Evolutionary conservation across 2,329 filamentous ascomycete species (phyloP), one percentile per base, ranked within the genome.

Genomic region (Sordariomycetes sp.): DNA sequence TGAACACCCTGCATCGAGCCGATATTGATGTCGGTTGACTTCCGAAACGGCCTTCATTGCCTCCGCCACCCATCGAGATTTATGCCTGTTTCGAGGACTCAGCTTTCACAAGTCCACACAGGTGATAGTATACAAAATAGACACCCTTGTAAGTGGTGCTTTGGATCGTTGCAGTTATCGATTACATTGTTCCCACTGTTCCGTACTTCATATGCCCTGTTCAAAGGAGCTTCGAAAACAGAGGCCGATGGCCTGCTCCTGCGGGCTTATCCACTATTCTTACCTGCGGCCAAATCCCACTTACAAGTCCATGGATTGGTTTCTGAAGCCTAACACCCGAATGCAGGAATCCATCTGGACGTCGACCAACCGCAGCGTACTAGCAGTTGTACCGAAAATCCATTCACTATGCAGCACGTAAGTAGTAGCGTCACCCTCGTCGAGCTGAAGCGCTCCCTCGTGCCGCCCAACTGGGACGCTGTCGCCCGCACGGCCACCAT

Each of bases 401-500:
- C 35, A 59, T 66, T 68, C 70, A 74, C 65, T 69, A 79, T 79
- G 76, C 75, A 72, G 68, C 71, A 71, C 61, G 66, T 71, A 53
- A 70, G 62, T 58, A 70, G 60, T 58, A 65, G 57, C 54, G 65
- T 66, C 59, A 68, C 64, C 34, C 60, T 70, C 28, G 66, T 70
- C 61, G 66, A 69, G 59, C 62, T 68, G 60, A 61, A 56, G 46
- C 32, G 71, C 58, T 80, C 80, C 58, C 77, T 82, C 58, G 71
- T 82, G 53, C 80, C 80, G n/a, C 65, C 73, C 54, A 69, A 70
- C 34, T 82, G 75, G 78, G 76, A 78, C 61, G 74, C 78, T 63
- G 71, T 75, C 56, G 79, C 90, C 64, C 87, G 88, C 62, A 70
- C 80, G 60, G 75, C 92, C 62, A 75, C 76, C 62, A 79, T 86